A percentile compares a stretch with the other conserved stretches of the same genome.
These are phyloP conservation scores for Saksenaea vasiformis DNA, from an alignment of 371 early-diverging fungal species.

Conservation along the genomic window DNA sequence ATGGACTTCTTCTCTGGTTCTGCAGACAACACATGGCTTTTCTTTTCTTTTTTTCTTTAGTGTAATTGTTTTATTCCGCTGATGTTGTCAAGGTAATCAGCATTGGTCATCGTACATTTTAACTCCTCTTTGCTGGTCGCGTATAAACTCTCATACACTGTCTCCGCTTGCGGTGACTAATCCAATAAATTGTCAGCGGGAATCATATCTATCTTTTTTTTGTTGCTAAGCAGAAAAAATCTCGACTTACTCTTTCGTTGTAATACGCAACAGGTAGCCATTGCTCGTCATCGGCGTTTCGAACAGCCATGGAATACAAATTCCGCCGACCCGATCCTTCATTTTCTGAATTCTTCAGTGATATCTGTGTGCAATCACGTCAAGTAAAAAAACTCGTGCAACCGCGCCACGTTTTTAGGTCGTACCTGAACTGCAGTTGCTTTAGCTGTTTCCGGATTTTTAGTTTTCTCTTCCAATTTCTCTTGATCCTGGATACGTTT, in stretches of 20 bases:
- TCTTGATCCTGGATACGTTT: slow-evolving; percentile 71
- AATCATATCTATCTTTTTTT: not conserved
- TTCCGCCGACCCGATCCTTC: slow-evolving; percentile 54
- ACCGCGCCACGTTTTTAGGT: slow-evolving; percentile 2
- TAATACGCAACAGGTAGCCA: slow-evolving; percentile 76
- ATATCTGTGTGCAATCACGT: slow-evolving; percentile 34
- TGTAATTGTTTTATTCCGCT: slow-evolving; percentile 26
- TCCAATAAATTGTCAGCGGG: not conserved
- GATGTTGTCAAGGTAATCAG: slow-evolving; percentile 42
- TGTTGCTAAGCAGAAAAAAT: not conserved
- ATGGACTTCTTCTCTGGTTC: not conserved
- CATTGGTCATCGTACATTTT: slow-evolving; percentile 38
- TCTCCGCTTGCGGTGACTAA: slow-evolving; percentile 46
- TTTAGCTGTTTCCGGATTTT: slow-evolving; percentile 50
- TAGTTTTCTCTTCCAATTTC: slow-evolving; percentile 57
- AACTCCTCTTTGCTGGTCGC: slow-evolving; percentile 38
- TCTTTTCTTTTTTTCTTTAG: not conserved
- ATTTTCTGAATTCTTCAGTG: slow-evolving; percentile 57
- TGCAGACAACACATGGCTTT: not conserved
- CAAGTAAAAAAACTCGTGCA: slow-evolving; percentile 19
- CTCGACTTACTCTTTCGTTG: slow-evolving; percentile 57
- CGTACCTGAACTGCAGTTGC: slow-evolving; percentile 62
- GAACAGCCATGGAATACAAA: slow-evolving; percentile 56
- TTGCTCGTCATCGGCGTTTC: slow-evolving; percentile 76
- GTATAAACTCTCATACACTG: slow-evolving; percentile 50